These are phyloP conservation scores for Parmelia sp. DNA, from an alignment of 495 filamentous ascomycete genomes.

Conservation along the genomic window DNA sequence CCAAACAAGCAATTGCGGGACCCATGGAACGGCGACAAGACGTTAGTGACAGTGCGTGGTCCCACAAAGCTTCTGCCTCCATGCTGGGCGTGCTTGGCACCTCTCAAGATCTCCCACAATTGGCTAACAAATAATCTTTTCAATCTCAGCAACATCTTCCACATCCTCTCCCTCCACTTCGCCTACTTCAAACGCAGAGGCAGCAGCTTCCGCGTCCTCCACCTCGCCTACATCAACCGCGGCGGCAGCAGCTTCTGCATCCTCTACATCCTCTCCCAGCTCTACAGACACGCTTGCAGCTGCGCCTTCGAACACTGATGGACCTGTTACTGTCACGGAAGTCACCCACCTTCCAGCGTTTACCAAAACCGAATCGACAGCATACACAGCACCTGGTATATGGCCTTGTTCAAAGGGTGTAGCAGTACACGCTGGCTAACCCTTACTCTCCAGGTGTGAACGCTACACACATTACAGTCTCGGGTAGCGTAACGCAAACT, in stretches of 20 bases:
- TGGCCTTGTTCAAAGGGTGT: neutral
- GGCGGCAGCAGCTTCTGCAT: slow-evolving; percentile 6
- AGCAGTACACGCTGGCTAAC: neutral
- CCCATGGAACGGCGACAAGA: slow-evolving; percentile 12
- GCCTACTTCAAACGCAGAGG: slow-evolving; percentile 6
- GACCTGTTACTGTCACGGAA: slow-evolving; percentile 10
- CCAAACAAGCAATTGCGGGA: neutral
- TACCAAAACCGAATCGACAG: slow-evolving; percentile 18
- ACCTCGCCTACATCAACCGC: slow-evolving; percentile 12
- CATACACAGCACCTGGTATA: slow-evolving; percentile 17
- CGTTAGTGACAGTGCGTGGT: slow-evolving; percentile 2
- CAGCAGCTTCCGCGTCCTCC: slow-evolving; percentile 9
- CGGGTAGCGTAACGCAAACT: slow-evolving; percentile 11
- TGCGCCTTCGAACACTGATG: slow-evolving; percentile 9
- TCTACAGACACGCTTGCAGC: neutral
- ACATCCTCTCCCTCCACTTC: slow-evolving; percentile 10
- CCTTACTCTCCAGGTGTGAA: neutral
- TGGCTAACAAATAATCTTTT: neutral
- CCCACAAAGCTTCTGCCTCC: too few species aligned
- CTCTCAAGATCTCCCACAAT: neutral
- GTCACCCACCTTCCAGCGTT: slow-evolving; percentile 16
- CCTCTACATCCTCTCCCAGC: slow-evolving; percentile 3
- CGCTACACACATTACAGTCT: slow-evolving; percentile 16
- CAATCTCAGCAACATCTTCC: neutral
- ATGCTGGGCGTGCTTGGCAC: neutral